Conservation (phyloP, 2,329 filamentous ascomycete species). For the Pseudofabraea citricarpa region DNA sequence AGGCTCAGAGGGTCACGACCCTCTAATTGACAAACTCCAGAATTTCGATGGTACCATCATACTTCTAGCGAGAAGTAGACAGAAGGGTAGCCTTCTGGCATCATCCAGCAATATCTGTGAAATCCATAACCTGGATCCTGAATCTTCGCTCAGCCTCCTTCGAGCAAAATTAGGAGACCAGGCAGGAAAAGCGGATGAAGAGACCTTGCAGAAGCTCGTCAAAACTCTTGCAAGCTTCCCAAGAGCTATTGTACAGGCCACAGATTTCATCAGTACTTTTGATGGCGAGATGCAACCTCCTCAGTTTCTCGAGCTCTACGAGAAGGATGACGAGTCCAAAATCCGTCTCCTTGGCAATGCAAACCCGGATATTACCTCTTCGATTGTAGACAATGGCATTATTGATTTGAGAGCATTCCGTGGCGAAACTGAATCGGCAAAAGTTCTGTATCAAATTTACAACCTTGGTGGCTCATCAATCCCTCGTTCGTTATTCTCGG, state of each 20-base stretch:
- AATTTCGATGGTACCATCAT: constrained; percentile 16
- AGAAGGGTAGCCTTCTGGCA: constrained; percentile 14
- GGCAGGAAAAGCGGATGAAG: constrained; percentile 9
- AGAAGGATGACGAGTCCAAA: constrained; percentile 16
- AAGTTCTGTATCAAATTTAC: constrained; percentile 18
- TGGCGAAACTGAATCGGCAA: constrained; percentile 7
- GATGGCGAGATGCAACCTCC: constrained; percentile 17
- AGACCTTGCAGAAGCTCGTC: constrained; percentile 14
- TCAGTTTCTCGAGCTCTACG: constrained; percentile 19
- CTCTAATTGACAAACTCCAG: constrained; percentile 14
- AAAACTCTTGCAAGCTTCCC: constrained; percentile 14
- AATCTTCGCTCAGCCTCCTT: constrained; percentile 15
- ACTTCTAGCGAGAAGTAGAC: constrained; percentile 14
- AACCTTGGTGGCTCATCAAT: constrained; percentile 17
- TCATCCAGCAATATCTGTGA: constrained; percentile 16
- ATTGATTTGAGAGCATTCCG: constrained; percentile 16
- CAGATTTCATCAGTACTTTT: constrained; percentile 16
- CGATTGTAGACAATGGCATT: constrained; percentile 17
- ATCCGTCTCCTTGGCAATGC: constrained; percentile 17
- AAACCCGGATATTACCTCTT: constrained; percentile 10
- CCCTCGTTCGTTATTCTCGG: constrained; percentile 15
- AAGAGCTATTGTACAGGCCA: constrained; percentile 18
- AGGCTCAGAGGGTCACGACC: not conserved
- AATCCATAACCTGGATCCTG: constrained; percentile 12
- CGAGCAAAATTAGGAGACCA: constrained; percentile 10